These are phyloP conservation scores for Pugionium cornutum DNA, from an alignment of 345 rosid genomes.

Conservation along the genomic window DNA sequence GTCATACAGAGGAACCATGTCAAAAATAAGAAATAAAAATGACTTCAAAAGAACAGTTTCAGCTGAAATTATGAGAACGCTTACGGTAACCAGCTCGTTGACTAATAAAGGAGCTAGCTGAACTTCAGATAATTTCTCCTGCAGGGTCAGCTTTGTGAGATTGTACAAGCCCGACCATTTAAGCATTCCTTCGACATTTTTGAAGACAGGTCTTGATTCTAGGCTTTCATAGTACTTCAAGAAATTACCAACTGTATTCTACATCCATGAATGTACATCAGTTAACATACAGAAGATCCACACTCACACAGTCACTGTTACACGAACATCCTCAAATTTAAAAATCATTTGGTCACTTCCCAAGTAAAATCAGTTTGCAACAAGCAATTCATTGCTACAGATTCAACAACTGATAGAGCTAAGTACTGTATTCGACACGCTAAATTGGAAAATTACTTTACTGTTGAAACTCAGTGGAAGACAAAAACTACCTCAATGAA, in stretches of 20 bases:
- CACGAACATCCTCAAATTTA: not conserved
- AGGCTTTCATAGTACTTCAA: slow-evolving; percentile 69
- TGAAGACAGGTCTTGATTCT: slow-evolving; percentile 70
- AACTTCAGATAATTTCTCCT: slow-evolving; percentile 50
- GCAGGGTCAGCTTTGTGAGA: slow-evolving; percentile 65
- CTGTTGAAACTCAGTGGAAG: not conserved
- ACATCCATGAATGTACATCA: slow-evolving; percentile 37
- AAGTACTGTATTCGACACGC: not conserved
- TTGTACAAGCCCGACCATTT: slow-evolving; percentile 77
- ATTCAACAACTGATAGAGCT: not conserved
- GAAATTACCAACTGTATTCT: slow-evolving; percentile 60
- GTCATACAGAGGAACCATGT: slow-evolving; percentile 2
- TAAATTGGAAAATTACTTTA: not conserved
- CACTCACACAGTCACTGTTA: not conserved
- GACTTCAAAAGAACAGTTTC: not conserved
- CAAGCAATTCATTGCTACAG: not conserved
- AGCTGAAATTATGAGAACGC: slow-evolving; percentile 18
- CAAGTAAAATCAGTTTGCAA: not conserved
- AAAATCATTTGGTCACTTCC: not conserved
- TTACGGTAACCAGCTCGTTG: slow-evolving; percentile 77
- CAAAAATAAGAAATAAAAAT: not conserved
- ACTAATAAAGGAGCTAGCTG: slow-evolving; percentile 60
- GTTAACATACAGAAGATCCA: slow-evolving; percentile 9
- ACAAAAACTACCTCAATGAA: slow-evolving; percentile 57
- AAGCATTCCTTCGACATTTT: slow-evolving; percentile 86